Percentiles rank a stretch among this genome's conserved stretches.
Evolutionary conservation across 106 monocot genomes (phyloP).

Genomic region (Chionographis japonica): DNA sequence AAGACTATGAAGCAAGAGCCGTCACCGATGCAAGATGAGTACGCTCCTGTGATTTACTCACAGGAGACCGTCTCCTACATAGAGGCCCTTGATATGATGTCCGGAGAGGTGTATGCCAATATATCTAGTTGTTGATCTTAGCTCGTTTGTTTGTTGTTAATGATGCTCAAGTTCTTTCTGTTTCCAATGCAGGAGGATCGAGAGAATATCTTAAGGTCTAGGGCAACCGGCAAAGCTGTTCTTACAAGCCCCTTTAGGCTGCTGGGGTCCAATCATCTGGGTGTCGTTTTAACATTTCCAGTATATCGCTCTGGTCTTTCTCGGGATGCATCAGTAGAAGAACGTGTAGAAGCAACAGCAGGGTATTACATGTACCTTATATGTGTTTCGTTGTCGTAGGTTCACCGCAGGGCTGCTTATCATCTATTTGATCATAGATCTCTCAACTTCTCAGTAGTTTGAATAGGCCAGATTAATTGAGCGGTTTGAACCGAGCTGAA

Average conservation of each 20-base stretch:
- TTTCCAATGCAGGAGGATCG: conserved; percentile 33
- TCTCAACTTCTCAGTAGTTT: no score
- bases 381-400: no score
- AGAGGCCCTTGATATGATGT: conserved; percentile 50
- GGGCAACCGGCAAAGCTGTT: conserved; percentile 49
- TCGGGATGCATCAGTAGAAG: conserved; percentile 26
- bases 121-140: no score
- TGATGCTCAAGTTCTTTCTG: no score
- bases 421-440: no score
- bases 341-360: conserved; percentile 35
- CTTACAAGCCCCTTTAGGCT: conserved; percentile 42
- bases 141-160: no score
- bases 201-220: conserved; percentile 37
- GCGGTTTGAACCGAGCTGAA: no score
- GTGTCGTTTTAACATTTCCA: conserved; percentile 40
- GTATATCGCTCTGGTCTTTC: conserved; percentile 25
- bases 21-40: conserved; percentile 36
- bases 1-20: conserved; percentile 40
- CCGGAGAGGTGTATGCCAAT: conserved; percentile 32
- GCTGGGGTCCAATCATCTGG: conserved; percentile 43
- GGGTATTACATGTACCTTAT: conserved; percentile 12
- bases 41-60: conserved; percentile 50
- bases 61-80: conserved; percentile 52
- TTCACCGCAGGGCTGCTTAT: no score
- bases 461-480: no score